Conservation (phyloP, 2,329 filamentous ascomycete species). For the Fusarium aywerte region DNA sequence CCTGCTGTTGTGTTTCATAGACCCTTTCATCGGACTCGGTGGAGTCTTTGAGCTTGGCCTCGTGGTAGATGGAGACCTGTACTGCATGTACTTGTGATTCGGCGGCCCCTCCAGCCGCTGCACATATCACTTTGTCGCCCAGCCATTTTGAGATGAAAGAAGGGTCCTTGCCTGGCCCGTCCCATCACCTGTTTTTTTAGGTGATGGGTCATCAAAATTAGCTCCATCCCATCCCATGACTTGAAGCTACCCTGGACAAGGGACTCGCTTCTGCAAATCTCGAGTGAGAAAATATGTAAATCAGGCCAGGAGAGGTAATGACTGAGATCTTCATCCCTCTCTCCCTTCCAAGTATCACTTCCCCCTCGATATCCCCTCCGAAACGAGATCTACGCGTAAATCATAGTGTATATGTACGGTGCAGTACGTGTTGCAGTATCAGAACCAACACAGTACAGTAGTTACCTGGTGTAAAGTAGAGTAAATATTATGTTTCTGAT, state of each 20-base stretch:
- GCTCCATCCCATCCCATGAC: constrained; percentile 25
- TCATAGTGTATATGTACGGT: not conserved
- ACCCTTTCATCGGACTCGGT: constrained; percentile 21
- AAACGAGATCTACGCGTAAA: constrained; percentile 17
- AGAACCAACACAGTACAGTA: not conserved
- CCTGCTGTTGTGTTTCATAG: not conserved
- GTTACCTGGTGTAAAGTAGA: constrained; percentile 8
- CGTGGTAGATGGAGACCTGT: constrained; percentile 21
- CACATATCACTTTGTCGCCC: constrained; percentile 22
- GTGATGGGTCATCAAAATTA: constrained; percentile 30
- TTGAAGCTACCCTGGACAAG: constrained; percentile 33
- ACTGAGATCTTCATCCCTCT: constrained; percentile 7
- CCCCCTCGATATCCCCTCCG: constrained; percentile 11
- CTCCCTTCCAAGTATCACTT: not conserved
- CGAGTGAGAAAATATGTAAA: constrained; percentile 9
- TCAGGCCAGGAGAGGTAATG: constrained; percentile 22
- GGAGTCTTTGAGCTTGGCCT: constrained; percentile 26
- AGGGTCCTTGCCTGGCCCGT: constrained; percentile 9
- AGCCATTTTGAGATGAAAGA: constrained; percentile 29
- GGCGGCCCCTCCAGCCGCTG: constrained; percentile 14
- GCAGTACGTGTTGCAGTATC: not conserved
- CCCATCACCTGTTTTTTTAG: constrained; percentile 31
- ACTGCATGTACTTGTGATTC: constrained; percentile 15
- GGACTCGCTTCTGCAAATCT: constrained; percentile 4
- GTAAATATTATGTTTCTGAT: constrained; percentile 34